phyloP scores from a whole-genome alignment of 2,329 filamentous ascomycete species.

The Lasiodiplodia theobromae region DNA sequence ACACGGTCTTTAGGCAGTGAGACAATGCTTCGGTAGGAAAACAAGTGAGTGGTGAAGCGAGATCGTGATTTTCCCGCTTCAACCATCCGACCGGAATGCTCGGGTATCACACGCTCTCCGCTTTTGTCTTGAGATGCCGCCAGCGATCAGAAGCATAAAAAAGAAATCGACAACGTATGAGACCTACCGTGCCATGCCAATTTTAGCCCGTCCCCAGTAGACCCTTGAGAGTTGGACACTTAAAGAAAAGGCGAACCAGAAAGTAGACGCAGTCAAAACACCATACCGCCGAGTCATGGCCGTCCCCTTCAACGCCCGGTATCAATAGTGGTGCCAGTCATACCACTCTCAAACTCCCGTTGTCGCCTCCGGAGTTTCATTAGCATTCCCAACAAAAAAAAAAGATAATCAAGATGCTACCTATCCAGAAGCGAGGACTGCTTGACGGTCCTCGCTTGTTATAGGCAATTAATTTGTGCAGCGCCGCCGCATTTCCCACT shows the following conservation, averaged over 20 bases:
- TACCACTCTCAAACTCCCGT: not conserved
- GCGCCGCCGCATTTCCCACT: not conserved
- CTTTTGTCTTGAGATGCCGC: not conserved
- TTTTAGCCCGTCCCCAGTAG: not conserved
- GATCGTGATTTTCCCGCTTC: not conserved
- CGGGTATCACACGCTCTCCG: not conserved
- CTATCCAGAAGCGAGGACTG: slow-evolving; percentile 2
- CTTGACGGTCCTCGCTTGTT: not conserved
- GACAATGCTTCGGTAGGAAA: not conserved
- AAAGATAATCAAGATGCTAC: not conserved
- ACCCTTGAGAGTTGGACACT: not conserved
- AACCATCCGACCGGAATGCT: not conserved
- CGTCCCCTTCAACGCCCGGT: not conserved
- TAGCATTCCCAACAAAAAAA: slow-evolving; percentile 14
- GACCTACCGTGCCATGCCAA: not conserved
- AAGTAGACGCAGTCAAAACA: not conserved
- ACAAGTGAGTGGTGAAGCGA: not conserved
- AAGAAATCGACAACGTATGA: not conserved
- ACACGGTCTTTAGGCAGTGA: not conserved
- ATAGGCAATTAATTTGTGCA: not conserved
- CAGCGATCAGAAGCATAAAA: not conserved
- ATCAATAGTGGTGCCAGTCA: not conserved
- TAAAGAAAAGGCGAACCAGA: not conserved
- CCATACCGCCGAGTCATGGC: not conserved
- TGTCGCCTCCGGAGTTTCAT: slow-evolving; percentile 2